Base-by-base conservation (phyloP, 805 yeast species). In the Hanseniaspora meyeri region DNA sequence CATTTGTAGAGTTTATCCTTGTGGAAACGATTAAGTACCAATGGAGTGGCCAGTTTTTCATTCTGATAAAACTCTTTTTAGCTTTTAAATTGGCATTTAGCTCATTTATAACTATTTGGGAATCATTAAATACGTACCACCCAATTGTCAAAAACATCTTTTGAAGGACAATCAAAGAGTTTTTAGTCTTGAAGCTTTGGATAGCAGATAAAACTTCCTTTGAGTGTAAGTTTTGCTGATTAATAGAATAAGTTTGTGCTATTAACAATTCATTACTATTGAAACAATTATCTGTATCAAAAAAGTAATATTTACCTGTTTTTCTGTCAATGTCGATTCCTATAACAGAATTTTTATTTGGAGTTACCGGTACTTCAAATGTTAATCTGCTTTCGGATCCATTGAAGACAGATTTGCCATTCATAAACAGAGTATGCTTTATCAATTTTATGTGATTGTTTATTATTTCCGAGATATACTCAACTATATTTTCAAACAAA, bases 141-240 rank as follows among this genome's bases (percentile, higher is more conserved):
- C 70, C 70, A 4, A 69, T 66, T 55, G 68, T 69, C 45, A 65
- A 67, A 57, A 69, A 67, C 71, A 69, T 68, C 48, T 67, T 66
- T 10, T 62, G 59, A 12, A 69, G 43, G n/a, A 66, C 62, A 19
- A 62, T 62, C 1, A 62, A 63, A 12, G 66, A 66, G 50, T 67
- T 68, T 46, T 67, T 70, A 43, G 68, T 52, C 56, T 66, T 67
- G 24, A 69, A 60, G 29, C 58, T 62, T 39, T 65, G 70, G 27
- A 69, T 57, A 24, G 66, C 62, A 32, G 57, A 60, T 11, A 62
- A 62, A 39, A 67, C 57, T 40, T 67, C 68, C 29, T 60, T 64
- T 5, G 64, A 58, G 19, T 57, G 61, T 27, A 63, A 12, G 27
- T 38, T 62, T 4, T 66, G 63, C 50, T 63, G 62, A 52, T 69